These are phyloP conservation scores for Actinidia arguta DNA, from an alignment of 179 eudicot species.

Conservation along the genomic window DNA sequence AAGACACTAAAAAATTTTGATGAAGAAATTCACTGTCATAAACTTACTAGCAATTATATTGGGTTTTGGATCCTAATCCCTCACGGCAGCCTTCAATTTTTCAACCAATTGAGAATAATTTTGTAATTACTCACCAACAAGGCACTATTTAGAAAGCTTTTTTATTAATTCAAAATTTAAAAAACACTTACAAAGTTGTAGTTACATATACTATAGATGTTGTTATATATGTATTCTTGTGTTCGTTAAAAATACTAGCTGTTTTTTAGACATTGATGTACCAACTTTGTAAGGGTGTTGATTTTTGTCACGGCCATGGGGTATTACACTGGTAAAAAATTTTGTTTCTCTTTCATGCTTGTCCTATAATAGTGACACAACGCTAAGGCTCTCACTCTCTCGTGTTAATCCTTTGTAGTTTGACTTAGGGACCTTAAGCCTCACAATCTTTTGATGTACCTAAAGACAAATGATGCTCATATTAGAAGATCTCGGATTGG, in stretches of 20 bases:
- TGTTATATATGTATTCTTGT: neutral
- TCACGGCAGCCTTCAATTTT: too few relatives aligned
- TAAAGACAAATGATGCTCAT: slow-evolving; percentile 68
- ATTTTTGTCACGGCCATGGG: slow-evolving; percentile 94
- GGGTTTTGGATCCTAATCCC: too few relatives aligned
- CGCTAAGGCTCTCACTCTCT: neutral
- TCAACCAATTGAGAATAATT: too few relatives aligned
- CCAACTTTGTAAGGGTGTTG: slow-evolving; percentile 98
- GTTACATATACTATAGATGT: too few relatives aligned
- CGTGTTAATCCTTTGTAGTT: too few relatives aligned
- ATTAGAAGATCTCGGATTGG: slow-evolving; percentile 98
- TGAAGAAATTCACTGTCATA: too few relatives aligned
- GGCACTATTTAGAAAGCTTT: neutral
- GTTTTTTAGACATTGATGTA: slow-evolving; percentile 74
- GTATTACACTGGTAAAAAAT: slow-evolving; percentile 78
- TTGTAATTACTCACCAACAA: too few relatives aligned
- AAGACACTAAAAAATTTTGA: too few relatives aligned
- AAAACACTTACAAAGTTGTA: neutral
- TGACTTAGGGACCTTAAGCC: slow-evolving; percentile 86
- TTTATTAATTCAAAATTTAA: neutral
- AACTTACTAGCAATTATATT: too few relatives aligned
- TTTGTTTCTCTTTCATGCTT: too few relatives aligned
- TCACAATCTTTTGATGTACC: slow-evolving; percentile 98
- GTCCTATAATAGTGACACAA: neutral
- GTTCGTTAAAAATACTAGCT: neutral